A percentile compares a stretch with the other conserved stretches of the same genome.
Conservation (phyloP, 2,329 filamentous ascomycete species). For the Xylaria sp. region DNA sequence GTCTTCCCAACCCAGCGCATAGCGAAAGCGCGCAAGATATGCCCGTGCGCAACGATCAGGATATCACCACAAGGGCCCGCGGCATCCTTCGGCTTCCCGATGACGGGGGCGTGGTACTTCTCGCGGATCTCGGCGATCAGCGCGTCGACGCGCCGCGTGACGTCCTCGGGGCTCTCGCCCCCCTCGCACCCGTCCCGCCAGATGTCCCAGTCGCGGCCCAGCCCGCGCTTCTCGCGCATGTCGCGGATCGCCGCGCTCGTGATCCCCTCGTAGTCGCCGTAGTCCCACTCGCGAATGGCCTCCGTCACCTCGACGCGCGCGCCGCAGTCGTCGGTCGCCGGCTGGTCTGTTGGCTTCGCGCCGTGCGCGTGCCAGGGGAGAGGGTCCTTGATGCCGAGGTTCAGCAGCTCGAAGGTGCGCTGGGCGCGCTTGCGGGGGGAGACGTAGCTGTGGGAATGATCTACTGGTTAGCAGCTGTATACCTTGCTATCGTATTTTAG, state of each 20-base stretch:
- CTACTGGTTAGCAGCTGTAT: constrained; percentile 9
- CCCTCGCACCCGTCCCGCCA: constrained; percentile 89
- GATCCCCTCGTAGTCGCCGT: constrained; percentile 87
- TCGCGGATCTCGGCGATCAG: constrained; percentile 80
- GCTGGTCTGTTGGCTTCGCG: constrained; percentile 46
- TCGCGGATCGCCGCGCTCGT: constrained; percentile 75
- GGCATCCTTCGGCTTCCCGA: constrained; percentile 61
- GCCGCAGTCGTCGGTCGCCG: constrained; percentile 58
- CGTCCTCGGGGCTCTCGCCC: constrained; percentile 80
- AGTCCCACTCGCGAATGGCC: constrained; percentile 86
- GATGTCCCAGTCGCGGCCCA: constrained; percentile 77
- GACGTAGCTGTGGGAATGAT: constrained; percentile 70
- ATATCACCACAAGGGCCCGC: constrained; percentile 68
- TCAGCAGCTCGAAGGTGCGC: constrained; percentile 87
- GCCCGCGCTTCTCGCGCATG: constrained; percentile 66
- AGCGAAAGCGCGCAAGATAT: constrained; percentile 88
- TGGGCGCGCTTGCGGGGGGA: constrained; percentile 87
- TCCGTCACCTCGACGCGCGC: constrained; percentile 75
- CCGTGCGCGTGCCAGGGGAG: constrained; percentile 76
- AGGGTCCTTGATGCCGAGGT: constrained; percentile 74
- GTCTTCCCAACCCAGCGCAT: constrained; percentile 84
- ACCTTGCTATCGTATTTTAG: neutral
- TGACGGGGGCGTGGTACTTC: constrained; percentile 70
- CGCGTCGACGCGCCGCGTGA: constrained; percentile 77
- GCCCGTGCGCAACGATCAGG: constrained; percentile 86